Base-by-base conservation (phyloP, 495 filamentous ascomycete genomes). In the Trichoderma erinaceum region DNA sequence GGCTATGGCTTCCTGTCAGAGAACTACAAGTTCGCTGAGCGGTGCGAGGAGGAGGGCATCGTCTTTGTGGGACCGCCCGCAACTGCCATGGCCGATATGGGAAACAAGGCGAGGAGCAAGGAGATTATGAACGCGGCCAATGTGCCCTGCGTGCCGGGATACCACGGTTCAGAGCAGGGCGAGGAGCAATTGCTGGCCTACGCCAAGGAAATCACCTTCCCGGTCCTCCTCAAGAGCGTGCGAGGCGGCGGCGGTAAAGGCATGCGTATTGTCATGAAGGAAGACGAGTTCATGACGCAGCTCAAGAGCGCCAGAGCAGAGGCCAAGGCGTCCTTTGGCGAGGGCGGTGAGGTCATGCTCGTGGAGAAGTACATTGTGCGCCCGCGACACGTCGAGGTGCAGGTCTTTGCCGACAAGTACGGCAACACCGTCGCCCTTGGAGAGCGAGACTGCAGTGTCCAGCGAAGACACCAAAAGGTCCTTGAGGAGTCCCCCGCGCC, bases 1-100 rank as follows among this genome's bases (percentile, higher is more conserved):
- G 95, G 95, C 5, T 99, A 99, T 82, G 95, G 95, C 18, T 99
- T 98, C 82, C 83, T 97, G 69, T 96, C 91, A 72, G 95, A 99
- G 80, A 99, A 99, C 75, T 88, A 94, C 3, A 84, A 79, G 8
- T 99, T 99, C 78, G 96, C 96, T 15, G 84, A 86, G 69, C 89
- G 91, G 79, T 97, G 93, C 74, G 89, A 88, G 71, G 90, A 97
- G 70, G 93, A 93, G 41, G 96, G 96, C 3, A 80, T 99, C 63
- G 87, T 92, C 46, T 99, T 99, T 73, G 97, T 98, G 73, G 95
- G 95, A 0, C 95, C 95, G 15, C 93, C 95, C 41, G 90, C 89
- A 78, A 84, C 88, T 69, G 96, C 96, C 8, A 99, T 99, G 78
- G 91, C 94, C 71, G 90, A 93, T 44, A 98, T 99, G 95, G 95